Conservation (phyloP, 192 early-diverging fungal genomes). For the Backusella tarrabulga region DNA sequence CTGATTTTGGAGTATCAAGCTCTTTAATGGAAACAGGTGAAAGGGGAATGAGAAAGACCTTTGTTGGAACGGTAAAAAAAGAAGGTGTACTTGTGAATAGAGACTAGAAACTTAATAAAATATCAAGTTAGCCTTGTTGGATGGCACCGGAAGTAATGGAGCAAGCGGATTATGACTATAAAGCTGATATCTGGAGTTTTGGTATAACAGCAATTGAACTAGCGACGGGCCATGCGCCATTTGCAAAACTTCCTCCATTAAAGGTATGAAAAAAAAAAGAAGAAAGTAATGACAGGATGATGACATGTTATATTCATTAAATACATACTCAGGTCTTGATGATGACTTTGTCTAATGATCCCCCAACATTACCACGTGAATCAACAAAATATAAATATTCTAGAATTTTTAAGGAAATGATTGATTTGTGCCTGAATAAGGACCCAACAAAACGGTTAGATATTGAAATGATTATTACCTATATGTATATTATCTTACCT, state of each 20-base stretch:
- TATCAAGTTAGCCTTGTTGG: constrained; percentile 48
- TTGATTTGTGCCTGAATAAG: constrained; percentile 78
- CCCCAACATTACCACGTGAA: constrained; percentile 81
- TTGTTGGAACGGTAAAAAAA: constrained; percentile 62
- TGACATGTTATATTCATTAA: not conserved
- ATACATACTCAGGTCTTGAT: constrained; percentile 63
- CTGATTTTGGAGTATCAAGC: constrained; percentile 71
- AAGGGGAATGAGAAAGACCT: constrained; percentile 55
- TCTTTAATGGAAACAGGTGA: constrained; percentile 65
- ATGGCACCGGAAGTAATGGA: constrained; percentile 88
- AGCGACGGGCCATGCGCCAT: constrained; percentile 85
- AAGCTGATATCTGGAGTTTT: constrained; percentile 92
- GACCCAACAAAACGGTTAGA: constrained; percentile 66
- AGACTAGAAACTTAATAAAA: not conserved
- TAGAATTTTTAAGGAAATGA: constrained; percentile 82
- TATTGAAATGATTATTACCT: not conserved
- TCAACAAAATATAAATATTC: constrained; percentile 70
- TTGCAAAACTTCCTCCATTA: constrained; percentile 87
- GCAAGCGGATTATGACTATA: constrained; percentile 84
- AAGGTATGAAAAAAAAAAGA: constrained; percentile 50
- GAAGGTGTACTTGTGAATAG: not conserved
- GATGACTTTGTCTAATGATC: constrained; percentile 84
- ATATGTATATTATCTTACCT: not conserved
- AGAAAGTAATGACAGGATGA: not conserved
- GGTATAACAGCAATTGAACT: constrained; percentile 87